phyloP scores from a whole-genome alignment of 306 rosid species.

The Rosa chinensis region DNA sequence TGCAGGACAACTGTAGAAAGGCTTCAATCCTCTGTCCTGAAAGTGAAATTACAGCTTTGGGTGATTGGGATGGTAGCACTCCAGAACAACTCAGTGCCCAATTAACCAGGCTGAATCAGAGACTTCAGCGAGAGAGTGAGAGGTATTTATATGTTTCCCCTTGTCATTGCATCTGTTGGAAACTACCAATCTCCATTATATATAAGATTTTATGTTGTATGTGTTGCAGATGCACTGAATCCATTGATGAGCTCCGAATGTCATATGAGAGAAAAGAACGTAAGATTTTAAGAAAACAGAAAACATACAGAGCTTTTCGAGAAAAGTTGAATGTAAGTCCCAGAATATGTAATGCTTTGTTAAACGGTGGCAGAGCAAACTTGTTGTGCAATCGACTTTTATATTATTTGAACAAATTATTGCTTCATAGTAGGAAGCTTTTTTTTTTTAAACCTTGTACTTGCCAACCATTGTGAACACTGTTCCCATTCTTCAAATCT shows the following conservation, averaged over 20 bases:
- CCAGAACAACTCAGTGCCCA: conserved; percentile 79
- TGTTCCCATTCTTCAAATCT: neutral
- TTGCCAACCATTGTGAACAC: neutral
- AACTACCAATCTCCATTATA: conserved; percentile 22
- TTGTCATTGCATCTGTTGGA: conserved; percentile 16
- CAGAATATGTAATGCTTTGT: neutral
- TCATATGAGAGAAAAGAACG: conserved; percentile 60
- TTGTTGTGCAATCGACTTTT: neutral
- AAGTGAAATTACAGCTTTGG: conserved; percentile 60
- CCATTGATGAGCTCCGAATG: conserved; percentile 76
- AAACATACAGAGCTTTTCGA: conserved; percentile 59
- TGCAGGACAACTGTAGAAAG: conserved; percentile 65
- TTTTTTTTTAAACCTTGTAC: neutral
- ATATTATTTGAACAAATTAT: neutral
- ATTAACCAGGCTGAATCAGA: conserved; percentile 53
- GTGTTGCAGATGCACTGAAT: conserved; percentile 60
- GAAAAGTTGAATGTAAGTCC: conserved; percentile 50
- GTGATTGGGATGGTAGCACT: conserved; percentile 62
- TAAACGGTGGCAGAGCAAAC: neutral
- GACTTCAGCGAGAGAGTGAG: conserved; percentile 64
- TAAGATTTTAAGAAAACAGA: conserved; percentile 58
- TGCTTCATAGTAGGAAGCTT: neutral
- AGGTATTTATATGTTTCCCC: conserved; percentile 39
- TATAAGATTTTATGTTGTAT: conserved; percentile 9
- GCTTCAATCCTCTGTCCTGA: conserved; percentile 77